phyloP scores from a whole-genome alignment of 805 yeast species.

The Kuraishia piskuri region DNA sequence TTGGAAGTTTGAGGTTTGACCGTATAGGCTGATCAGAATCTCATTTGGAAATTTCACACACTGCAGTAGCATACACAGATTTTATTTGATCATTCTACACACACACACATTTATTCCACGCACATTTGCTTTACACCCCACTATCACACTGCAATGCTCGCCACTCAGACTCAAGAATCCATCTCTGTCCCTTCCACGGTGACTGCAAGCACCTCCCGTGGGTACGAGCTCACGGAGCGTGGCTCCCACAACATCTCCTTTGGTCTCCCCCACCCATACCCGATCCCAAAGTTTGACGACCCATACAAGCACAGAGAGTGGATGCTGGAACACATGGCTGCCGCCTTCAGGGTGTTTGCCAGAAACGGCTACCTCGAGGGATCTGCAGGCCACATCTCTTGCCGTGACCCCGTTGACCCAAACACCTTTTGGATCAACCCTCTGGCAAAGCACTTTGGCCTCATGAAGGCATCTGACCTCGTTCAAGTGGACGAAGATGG shows the following conservation, averaged over 20 bases:
- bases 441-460: conserved; percentile 64
- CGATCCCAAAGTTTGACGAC: conserved; percentile 43
- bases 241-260: conserved; percentile 57
- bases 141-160: neutral
- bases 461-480: conserved; percentile 52
- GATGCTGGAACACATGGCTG: conserved; percentile 71
- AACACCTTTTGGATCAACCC: conserved; percentile 87
- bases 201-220: conserved; percentile 27
- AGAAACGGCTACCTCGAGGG: conserved; percentile 73
- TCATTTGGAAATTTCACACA: no score
- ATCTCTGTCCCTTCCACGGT: conserved; percentile 15
- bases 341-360: conserved; percentile 77
- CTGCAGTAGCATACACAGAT: no score
- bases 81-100: no score
- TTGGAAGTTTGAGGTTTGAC: no score
- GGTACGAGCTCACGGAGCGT: conserved; percentile 30
- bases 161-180: neutral
- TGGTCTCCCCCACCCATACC: conserved; percentile 43
- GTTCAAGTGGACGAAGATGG: conserved; percentile 59
- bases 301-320: conserved; percentile 41
- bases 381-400: conserved; percentile 77
- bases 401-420: conserved; percentile 78
- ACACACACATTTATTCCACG: no score
- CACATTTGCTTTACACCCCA: no score
- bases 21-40: no score